Evolutionary conservation across 768 basidiomycete genomes (phyloP).

Genomic region (Boletus subparvulus): DNA sequence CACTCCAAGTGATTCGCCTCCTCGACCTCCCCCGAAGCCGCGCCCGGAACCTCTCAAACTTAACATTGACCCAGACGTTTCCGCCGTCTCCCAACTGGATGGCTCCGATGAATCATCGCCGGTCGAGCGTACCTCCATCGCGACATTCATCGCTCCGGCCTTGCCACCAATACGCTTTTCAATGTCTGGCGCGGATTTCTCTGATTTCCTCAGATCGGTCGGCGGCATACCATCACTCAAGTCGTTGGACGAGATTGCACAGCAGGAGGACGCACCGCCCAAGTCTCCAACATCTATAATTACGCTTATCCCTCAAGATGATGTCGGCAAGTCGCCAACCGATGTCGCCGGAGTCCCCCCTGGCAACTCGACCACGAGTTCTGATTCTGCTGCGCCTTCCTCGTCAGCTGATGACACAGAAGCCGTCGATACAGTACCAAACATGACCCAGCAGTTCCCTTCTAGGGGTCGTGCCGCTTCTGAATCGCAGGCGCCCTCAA

Average conservation of each 20-base stretch:
- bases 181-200: slow-evolving; percentile 79
- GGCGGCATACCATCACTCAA: slow-evolving; percentile 49
- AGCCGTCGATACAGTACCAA: slow-evolving; percentile 14
- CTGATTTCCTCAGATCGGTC: slow-evolving; percentile 63
- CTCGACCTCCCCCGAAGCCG: slow-evolving; percentile 46
- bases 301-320: slow-evolving; percentile 13
- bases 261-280: slow-evolving; percentile 36
- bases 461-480: slow-evolving; percentile 31
- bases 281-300: slow-evolving; percentile 23
- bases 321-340: not conserved
- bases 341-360: not conserved
- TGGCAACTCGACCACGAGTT: not conserved
- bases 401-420: slow-evolving; percentile 3
- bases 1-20: slow-evolving; percentile 31
- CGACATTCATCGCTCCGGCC: slow-evolving; percentile 84
- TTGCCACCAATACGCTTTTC: slow-evolving; percentile 92
- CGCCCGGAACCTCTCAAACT: slow-evolving; percentile 33
- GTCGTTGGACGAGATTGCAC: slow-evolving; percentile 47
- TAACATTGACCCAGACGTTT: slow-evolving; percentile 16
- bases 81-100: slow-evolving; percentile 32
- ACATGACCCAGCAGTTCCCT: slow-evolving; percentile 10
- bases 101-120: slow-evolving; percentile 59
- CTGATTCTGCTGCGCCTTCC: not conserved
- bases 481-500: slow-evolving; percentile 28
- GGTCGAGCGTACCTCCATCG: slow-evolving; percentile 62